Evolutionary conservation across 2,329 filamentous ascomycete genomes (phyloP).

Genomic region (Pestalotiopsis fici): DNA sequence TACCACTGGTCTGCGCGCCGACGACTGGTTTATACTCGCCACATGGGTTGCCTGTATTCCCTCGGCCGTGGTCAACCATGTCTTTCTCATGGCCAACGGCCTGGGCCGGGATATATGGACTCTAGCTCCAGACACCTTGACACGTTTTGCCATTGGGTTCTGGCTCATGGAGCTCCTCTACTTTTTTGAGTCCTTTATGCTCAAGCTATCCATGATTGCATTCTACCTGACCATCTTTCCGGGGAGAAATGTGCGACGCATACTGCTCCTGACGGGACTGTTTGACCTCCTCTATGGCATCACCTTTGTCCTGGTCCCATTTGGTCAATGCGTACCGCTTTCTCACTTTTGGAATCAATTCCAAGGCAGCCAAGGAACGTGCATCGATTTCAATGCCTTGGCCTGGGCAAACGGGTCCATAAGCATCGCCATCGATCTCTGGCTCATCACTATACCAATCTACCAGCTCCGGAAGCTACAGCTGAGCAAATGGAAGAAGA

Average conservation of each 20-base stretch:
- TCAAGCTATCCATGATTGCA: constrained; percentile 29
- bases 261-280: constrained; percentile 7
- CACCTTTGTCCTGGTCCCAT: constrained; percentile 19
- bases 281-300: constrained; percentile 19
- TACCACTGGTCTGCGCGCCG: neutral
- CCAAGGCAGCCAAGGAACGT: constrained; percentile 31
- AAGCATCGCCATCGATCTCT: constrained; percentile 41
- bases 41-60: neutral
- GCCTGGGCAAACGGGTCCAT: constrained; percentile 36
- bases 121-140: constrained; percentile 18
- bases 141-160: constrained; percentile 24
- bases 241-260: constrained; percentile 22
- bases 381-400: constrained; percentile 30
- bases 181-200: constrained; percentile 26
- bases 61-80: neutral
- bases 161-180: constrained; percentile 22
- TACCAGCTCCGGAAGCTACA: constrained; percentile 39
- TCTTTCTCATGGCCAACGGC: neutral
- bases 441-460: constrained; percentile 42
- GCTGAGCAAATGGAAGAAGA: constrained; percentile 47
- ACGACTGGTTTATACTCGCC: constrained; percentile 3
- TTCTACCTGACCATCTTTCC: constrained; percentile 31
- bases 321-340: constrained; percentile 24
- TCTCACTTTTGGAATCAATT: constrained; percentile 27
- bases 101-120: constrained; percentile 4